Percentiles rank a stretch among this genome's conserved stretches.
These are phyloP conservation scores for Penicillium dipodomyicola DNA, from an alignment of 495 filamentous ascomycete genomes.

Conservation along the genomic window DNA sequence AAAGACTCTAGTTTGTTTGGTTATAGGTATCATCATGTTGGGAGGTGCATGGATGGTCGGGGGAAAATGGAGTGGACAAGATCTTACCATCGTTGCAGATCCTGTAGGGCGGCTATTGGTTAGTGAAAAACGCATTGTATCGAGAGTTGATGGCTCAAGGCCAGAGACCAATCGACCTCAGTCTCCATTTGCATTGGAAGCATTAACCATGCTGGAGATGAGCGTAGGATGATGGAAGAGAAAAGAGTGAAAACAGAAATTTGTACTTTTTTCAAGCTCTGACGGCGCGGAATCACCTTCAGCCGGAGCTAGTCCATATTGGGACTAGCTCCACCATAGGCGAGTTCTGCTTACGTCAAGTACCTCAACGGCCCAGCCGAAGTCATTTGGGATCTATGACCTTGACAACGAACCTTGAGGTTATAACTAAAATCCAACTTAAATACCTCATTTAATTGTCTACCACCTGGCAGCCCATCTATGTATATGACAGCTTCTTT, in stretches of 20 bases:
- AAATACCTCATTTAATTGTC: not conserved
- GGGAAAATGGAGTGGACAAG: constrained; percentile 8
- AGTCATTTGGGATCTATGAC: not conserved
- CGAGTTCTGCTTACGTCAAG: constrained; percentile 10
- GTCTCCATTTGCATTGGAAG: constrained; percentile 9
- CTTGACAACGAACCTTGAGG: not conserved
- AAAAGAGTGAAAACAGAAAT: constrained; percentile 20
- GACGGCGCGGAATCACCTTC: constrained; percentile 15
- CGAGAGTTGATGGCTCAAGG: not conserved
- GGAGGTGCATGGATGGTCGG: constrained; percentile 17
- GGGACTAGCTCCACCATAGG: constrained; percentile 5
- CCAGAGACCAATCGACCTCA: constrained; percentile 1
- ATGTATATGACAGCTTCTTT: constrained; percentile 11
- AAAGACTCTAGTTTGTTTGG: constrained; percentile 99
- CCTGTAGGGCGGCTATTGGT: not conserved
- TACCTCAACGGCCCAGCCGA: not conserved
- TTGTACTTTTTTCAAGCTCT: constrained; percentile 29
- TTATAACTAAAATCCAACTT: no score
- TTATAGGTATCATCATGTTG: constrained; percentile 72
- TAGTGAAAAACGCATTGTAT: constrained; percentile 1
- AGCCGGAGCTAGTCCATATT: constrained; percentile 2
- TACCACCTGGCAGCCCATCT: not conserved
- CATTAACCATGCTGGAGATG: constrained; percentile 25
- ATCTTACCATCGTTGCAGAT: constrained; percentile 24
- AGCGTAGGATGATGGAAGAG: constrained; percentile 20